phyloP scores from a whole-genome alignment of 495 filamentous ascomycete species.

The Penicillium mononematosum region DNA sequence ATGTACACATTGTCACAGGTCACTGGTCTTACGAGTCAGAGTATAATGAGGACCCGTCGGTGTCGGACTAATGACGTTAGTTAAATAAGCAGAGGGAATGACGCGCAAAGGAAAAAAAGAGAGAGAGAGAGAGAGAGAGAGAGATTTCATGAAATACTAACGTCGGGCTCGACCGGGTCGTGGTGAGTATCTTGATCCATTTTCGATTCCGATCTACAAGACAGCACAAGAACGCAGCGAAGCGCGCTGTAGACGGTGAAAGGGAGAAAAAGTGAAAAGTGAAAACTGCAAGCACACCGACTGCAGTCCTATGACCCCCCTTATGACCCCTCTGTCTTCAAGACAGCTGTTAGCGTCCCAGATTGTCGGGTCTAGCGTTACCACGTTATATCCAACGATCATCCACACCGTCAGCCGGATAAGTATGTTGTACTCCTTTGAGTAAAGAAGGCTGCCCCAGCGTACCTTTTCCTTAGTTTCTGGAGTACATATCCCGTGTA shows the following conservation, averaged over 20 bases:
- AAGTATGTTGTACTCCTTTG: background rate
- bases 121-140: background rate
- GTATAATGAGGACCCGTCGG: constrained; percentile 33
- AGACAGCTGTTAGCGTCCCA: constrained; percentile 21
- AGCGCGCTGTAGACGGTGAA: background rate
- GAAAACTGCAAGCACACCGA: constrained; percentile 22
- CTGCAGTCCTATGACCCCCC: constrained; percentile 21
- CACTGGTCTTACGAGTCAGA: constrained; percentile 33
- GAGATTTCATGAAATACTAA: constrained; percentile 18
- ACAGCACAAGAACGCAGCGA: background rate
- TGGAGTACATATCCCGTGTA: background rate
- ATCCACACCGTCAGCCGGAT: background rate
- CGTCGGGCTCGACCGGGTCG: constrained; percentile 33
- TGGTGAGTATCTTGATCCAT: constrained; percentile 16
- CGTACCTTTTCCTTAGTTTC: background rate
- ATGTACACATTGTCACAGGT: background rate
- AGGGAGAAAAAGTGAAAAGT: constrained; percentile 14
- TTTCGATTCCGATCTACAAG: background rate
- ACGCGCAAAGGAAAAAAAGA: background rate
- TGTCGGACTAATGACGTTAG: constrained; percentile 21
- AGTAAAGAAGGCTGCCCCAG: background rate
- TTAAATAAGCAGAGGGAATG: background rate
- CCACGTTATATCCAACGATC: constrained; percentile 1
- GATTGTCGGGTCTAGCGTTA: constrained; percentile 17
- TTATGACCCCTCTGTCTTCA: constrained; percentile 24